Percentiles rank a stretch among this genome's conserved stretches.
phyloP scores from a whole-genome alignment of 352 stramenopile species.

The Phytophthora europaea region DNA sequence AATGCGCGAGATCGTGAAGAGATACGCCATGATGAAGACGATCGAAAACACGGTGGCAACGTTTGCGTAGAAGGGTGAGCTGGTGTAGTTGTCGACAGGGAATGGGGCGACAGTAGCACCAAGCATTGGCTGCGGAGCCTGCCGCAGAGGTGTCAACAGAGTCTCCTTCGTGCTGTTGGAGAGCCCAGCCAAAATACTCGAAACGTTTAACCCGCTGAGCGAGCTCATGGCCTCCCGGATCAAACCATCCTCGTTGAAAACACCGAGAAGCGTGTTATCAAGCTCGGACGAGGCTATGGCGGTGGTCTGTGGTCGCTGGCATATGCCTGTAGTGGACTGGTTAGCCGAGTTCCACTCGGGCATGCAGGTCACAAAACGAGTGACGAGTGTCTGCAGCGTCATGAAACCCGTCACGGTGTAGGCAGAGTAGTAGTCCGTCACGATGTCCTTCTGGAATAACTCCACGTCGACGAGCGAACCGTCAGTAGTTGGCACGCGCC shows the following conservation, averaged over 20 bases:
- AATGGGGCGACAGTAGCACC: slow-evolving; percentile 43
- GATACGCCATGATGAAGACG: slow-evolving; percentile 92
- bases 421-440: slow-evolving; percentile 41
- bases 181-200: slow-evolving; percentile 1
- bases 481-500: slow-evolving; percentile 41
- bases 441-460: slow-evolving; percentile 43
- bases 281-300: slow-evolving; percentile 29
- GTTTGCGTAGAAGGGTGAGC: slow-evolving; percentile 65
- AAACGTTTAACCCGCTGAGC: background rate
- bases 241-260: slow-evolving; percentile 40
- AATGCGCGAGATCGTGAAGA: slow-evolving; percentile 88
- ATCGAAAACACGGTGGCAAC: slow-evolving; percentile 71
- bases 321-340: slow-evolving; percentile 52
- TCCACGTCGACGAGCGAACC: slow-evolving; percentile 36
- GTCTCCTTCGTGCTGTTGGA: slow-evolving; percentile 26
- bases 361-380: slow-evolving; percentile 66
- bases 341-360: slow-evolving; percentile 51
- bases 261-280: slow-evolving; percentile 41
- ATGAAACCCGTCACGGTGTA: slow-evolving; percentile 65
- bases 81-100: slow-evolving; percentile 46
- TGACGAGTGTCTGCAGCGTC: slow-evolving; percentile 69
- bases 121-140: slow-evolving; percentile 56
- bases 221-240: slow-evolving; percentile 42
- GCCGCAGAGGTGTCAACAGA: slow-evolving; percentile 42
- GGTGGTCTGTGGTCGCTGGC: slow-evolving; percentile 48